Conservation (phyloP, 169 alveolate species). For the Besnoitia besnoiti region DNA sequence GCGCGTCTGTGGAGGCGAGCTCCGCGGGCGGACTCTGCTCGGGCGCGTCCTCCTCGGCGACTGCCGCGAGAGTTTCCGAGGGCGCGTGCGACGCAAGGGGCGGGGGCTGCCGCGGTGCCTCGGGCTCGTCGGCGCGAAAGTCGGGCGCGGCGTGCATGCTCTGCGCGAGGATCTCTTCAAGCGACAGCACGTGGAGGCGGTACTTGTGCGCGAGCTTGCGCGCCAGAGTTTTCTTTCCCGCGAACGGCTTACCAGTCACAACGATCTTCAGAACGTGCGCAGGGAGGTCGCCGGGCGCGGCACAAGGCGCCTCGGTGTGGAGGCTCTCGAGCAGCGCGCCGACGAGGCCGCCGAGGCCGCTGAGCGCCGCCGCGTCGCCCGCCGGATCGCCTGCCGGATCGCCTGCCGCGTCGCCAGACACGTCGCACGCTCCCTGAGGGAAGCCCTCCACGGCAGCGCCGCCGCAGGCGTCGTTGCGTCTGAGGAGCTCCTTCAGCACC, state of each 20-base stretch:
- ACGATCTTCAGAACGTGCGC: not conserved
- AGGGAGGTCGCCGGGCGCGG: not conserved
- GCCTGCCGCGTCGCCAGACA: too few relatives aligned
- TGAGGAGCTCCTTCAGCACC: not conserved
- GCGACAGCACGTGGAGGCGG: not conserved
- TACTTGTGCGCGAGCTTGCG: not conserved
- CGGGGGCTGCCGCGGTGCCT: too few relatives aligned
- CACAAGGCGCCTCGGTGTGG: not conserved
- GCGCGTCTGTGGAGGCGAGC: too few relatives aligned
- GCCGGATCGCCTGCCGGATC: too few relatives aligned
- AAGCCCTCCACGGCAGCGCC: not conserved
- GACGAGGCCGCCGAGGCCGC: not conserved
- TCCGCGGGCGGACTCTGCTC: too few relatives aligned
- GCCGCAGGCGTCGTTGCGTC: constrained; percentile 3
- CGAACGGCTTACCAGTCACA: constrained; percentile 21
- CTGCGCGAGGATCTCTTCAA: not conserved
- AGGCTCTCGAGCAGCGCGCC: not conserved
- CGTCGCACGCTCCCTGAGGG: not conserved
- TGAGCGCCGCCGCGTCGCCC: constrained; percentile 1
- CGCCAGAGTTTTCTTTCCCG: constrained; percentile 27
- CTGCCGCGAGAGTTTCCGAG: not conserved
- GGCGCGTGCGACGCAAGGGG: not conserved
- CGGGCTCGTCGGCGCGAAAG: too few relatives aligned
- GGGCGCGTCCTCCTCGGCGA: too few relatives aligned
- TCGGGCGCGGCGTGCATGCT: not conserved